A percentile compares a stretch with the other conserved stretches of the same genome.
Conservation (phyloP, 352 stramenopile genomes). For the Pythium scleroteichum region DNA sequence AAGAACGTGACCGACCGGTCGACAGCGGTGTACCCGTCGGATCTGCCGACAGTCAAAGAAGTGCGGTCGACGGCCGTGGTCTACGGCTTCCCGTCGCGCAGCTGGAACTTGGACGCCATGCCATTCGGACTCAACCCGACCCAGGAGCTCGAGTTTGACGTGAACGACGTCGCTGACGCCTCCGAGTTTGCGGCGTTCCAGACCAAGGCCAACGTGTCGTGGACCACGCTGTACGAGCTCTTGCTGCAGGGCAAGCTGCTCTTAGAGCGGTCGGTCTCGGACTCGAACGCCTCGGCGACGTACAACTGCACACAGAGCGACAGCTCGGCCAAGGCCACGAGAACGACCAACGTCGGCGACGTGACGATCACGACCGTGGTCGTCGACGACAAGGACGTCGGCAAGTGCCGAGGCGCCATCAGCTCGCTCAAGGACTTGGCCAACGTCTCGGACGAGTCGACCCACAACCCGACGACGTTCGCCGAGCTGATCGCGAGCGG, state of each 20-base stretch:
- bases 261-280: conserved; percentile 39
- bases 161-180: background rate
- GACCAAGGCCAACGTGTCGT: conserved; percentile 22
- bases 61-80: conserved; percentile 39
- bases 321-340: too few relatives aligned
- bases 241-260: conserved; percentile 44
- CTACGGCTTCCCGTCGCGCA: conserved; percentile 38
- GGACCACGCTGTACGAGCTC: conserved; percentile 38
- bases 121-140: conserved; percentile 26
- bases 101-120: conserved; percentile 48
- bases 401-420: conserved; percentile 29
- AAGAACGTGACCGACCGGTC: conserved; percentile 7
- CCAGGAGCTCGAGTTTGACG: conserved; percentile 6
- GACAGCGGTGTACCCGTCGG: background rate
- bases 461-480: conserved; percentile 30
- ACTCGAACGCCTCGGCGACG: conserved; percentile 31
- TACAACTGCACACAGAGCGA: too few relatives aligned
- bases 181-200: conserved; percentile 25
- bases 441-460: conserved; percentile 30
- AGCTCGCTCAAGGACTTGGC: conserved; percentile 30
- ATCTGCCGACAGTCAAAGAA: conserved; percentile 32
- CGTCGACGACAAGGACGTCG: conserved; percentile 17
- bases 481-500: conserved; percentile 23
- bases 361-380: background rate
- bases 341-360: too few relatives aligned